Conservation (phyloP, 1,284 basidiomycete species). For the Wolfiporia cocos region DNA sequence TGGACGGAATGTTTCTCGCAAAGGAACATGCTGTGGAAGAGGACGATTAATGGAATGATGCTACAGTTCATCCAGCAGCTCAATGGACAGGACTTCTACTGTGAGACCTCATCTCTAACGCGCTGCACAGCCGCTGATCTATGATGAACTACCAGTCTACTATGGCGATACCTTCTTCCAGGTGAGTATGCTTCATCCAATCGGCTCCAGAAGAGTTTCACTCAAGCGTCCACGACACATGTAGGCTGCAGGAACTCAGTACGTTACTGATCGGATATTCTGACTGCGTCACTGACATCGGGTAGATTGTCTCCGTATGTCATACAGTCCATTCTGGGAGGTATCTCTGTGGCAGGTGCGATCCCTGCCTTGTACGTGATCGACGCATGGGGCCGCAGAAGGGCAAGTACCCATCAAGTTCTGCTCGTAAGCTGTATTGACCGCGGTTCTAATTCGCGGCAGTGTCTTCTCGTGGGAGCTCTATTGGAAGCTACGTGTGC, state of each 20-base stretch:
- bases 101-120: slow-evolving; percentile 29
- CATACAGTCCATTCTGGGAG: slow-evolving; percentile 70
- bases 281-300: too few species aligned
- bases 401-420: slow-evolving; percentile 28
- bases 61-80: slow-evolving; percentile 79
- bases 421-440: too few species aligned
- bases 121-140: not conserved
- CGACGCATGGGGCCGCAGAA: slow-evolving; percentile 59
- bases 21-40: slow-evolving; percentile 63
- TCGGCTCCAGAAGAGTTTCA: not conserved
- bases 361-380: slow-evolving; percentile 62
- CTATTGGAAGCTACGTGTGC: slow-evolving; percentile 57
- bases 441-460: not conserved
- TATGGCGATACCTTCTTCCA: slow-evolving; percentile 80
- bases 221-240: not conserved
- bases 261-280: slow-evolving; percentile 15
- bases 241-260: slow-evolving; percentile 62
- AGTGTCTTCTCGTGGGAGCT: slow-evolving; percentile 67
- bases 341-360: slow-evolving; percentile 60
- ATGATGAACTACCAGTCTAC: slow-evolving; percentile 44
- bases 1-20: slow-evolving; percentile 77
- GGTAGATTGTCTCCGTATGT: slow-evolving; percentile 59
- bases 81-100: slow-evolving; percentile 73
- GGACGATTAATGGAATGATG: slow-evolving; percentile 76
- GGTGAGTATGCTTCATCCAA: not conserved